Percentiles rank a stretch among this genome's conserved stretches.
These are phyloP conservation scores for Grigorovia jiainica DNA, from an alignment of 805 yeast genomes.

Conservation along the genomic window DNA sequence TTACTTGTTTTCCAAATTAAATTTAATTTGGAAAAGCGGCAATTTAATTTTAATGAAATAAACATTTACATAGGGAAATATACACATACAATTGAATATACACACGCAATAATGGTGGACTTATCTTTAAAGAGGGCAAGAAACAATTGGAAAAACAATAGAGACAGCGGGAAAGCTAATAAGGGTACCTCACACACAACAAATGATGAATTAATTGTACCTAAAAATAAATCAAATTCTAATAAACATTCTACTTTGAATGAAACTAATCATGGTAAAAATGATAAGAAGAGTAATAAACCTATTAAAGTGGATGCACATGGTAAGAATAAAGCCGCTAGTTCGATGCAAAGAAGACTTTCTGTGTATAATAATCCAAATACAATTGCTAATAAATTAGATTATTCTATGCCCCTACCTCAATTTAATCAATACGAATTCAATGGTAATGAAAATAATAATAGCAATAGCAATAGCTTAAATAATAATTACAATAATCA, in stretches of 20 bases:
- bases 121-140: constrained; percentile 28
- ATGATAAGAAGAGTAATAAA: constrained; percentile 2
- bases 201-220: not conserved
- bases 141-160: constrained; percentile 20
- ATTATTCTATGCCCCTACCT: constrained; percentile 25
- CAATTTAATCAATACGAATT: not conserved
- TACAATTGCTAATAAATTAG: constrained; percentile 12
- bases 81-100: no score
- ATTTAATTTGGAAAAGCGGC: no score
- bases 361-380: constrained; percentile 33
- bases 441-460: not conserved
- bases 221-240: not conserved
- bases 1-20: not conserved
- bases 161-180: not conserved
- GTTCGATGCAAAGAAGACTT: constrained; percentile 36
- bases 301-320: constrained; percentile 29
- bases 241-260: no score
- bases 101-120: constrained; percentile 21
- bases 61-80: no score
- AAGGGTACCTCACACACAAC: not conserved
- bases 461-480: no score
- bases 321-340: constrained; percentile 32
- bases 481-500: no score
- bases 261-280: not conserved
- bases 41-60: no score